phyloP scores from a whole-genome alignment of 73 alveolate species.

The Symbiodinium natans region DNA sequence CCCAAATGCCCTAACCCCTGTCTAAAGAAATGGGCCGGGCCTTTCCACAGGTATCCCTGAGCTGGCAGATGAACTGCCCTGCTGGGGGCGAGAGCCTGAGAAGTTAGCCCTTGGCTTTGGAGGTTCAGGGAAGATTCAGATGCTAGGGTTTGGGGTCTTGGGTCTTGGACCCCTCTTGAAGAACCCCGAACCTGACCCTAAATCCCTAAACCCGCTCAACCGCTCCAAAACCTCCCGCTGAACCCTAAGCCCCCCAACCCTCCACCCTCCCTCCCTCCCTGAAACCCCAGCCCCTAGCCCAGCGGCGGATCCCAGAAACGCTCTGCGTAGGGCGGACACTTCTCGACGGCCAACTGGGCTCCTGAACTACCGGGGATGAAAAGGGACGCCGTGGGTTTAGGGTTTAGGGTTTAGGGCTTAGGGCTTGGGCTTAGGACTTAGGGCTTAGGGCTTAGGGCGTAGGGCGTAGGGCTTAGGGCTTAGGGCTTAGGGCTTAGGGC shows the following conservation, averaged over 20 bases:
- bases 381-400: not conserved
- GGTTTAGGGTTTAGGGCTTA: not conserved
- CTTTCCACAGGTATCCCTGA: constrained; percentile 53
- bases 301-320: constrained; percentile 71
- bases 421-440: too few species aligned
- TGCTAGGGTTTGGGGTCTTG: too few species aligned
- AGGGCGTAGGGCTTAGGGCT: not conserved
- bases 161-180: too few species aligned
- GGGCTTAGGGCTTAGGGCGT: too few species aligned
- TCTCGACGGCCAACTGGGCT: constrained; percentile 24
- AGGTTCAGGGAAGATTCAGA: too few species aligned
- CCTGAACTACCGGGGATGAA: not conserved
- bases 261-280: not conserved
- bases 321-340: constrained; percentile 65
- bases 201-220: too few species aligned
- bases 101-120: too few species aligned
- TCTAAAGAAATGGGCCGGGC: not conserved
- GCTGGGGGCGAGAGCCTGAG: constrained; percentile 77
- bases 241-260: too few species aligned
- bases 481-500: not conserved
- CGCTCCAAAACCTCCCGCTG: too few species aligned
- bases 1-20: not conserved
- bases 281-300: too few species aligned
- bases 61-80: constrained; percentile 34
- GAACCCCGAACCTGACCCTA: too few species aligned